Conservation (phyloP, 768 basidiomycete species). For the Leccinum boreale region DNA sequence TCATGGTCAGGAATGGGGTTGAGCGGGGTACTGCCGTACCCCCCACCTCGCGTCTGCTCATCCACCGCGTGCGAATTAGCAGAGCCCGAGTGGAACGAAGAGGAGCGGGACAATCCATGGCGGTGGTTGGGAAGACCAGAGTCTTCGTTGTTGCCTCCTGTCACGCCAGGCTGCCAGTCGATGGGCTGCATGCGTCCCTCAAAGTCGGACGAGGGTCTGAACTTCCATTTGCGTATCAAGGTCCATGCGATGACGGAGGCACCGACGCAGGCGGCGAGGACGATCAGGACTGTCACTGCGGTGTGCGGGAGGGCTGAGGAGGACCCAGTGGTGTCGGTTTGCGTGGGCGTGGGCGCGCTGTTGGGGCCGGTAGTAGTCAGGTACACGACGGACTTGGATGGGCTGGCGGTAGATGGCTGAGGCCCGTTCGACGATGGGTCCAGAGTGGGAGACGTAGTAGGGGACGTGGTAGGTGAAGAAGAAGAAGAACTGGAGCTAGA, state of each 20-base stretch:
- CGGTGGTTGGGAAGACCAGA: slow-evolving; percentile 44
- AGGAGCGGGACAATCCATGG: slow-evolving; percentile 53
- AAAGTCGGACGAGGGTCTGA: slow-evolving; percentile 75
- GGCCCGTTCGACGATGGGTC: slow-evolving; percentile 12
- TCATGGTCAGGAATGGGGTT: slow-evolving; percentile 67
- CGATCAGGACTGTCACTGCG: slow-evolving; percentile 61
- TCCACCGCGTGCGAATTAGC: slow-evolving; percentile 34
- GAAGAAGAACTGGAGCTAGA: slow-evolving; percentile 17
- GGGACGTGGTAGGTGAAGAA: slow-evolving; percentile 17
- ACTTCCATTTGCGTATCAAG: slow-evolving; percentile 89
- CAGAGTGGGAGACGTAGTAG: slow-evolving; percentile 17
- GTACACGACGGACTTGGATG: slow-evolving; percentile 53
- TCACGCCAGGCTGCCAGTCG: slow-evolving; percentile 72
- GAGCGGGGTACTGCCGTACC: slow-evolving; percentile 29
- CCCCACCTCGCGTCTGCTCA: slow-evolving; percentile 31
- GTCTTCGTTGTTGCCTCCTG: slow-evolving; percentile 36
- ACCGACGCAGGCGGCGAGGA: slow-evolving; percentile 65
- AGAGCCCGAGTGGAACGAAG: slow-evolving; percentile 64
- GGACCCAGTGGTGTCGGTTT: slow-evolving; percentile 15
- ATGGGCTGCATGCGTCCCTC: slow-evolving; percentile 85
- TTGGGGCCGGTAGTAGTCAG: slow-evolving; percentile 20
- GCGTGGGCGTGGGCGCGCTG: slow-evolving; percentile 19
- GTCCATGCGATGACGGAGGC: slow-evolving; percentile 79
- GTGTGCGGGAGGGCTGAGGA: slow-evolving; percentile 41
- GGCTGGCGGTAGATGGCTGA: slow-evolving; percentile 14